Base-by-base conservation (phyloP, 2,329 filamentous ascomycete species). In the Cercospora berteroae region DNA sequence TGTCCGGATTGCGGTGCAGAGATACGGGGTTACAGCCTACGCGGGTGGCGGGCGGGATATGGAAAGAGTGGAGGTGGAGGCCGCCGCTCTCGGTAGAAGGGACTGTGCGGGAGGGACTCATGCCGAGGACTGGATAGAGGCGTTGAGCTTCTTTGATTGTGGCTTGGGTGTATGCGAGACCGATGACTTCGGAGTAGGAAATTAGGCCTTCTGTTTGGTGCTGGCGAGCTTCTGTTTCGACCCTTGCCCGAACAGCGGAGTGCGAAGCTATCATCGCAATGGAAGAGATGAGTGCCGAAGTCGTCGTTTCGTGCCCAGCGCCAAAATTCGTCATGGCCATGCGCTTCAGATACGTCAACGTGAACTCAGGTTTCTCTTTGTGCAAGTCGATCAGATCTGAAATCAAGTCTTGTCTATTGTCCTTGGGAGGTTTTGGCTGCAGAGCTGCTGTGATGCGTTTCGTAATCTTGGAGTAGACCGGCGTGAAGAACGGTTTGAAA, bases 111-210 rank as follows among this genome's bases (percentile, higher is more conserved):
- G 79, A 79, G 3, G 83, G 72, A 10, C 73, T 76, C 66, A 80
- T 76, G 2, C 81, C 81, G 1, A 80, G 77, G 1, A 81, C 78
- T 4, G 81, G 81, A 68, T 83, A 79, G 78, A 69, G 81, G 76
- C 82, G 78, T 8, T 82, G 73, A 0, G 80, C 75, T 70, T 84
- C 81, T 67, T 81, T 79, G 71, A 83, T 81, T 33, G 80, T 75
- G 16, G 80, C 80, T 65, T 80, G 77, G 2, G 81, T 75, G 69
- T 81, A 83, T 0, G 79, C 72, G 70, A 80, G 74, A 8, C 73
- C 70, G 20, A 74, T 69, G 3, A 75, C 74, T 61, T 79, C 74
- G 23, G 66, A 65, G 7, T 75, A 65, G 5, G 70, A 13, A 12
- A 61, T 56, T 9, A 20, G 29, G 20, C 8, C 27, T 57, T 33